Evolutionary conservation across 805 yeast species (phyloP), one percentile per base, ranked within the genome.

Genomic region (Metschnikowia similis): DNA sequence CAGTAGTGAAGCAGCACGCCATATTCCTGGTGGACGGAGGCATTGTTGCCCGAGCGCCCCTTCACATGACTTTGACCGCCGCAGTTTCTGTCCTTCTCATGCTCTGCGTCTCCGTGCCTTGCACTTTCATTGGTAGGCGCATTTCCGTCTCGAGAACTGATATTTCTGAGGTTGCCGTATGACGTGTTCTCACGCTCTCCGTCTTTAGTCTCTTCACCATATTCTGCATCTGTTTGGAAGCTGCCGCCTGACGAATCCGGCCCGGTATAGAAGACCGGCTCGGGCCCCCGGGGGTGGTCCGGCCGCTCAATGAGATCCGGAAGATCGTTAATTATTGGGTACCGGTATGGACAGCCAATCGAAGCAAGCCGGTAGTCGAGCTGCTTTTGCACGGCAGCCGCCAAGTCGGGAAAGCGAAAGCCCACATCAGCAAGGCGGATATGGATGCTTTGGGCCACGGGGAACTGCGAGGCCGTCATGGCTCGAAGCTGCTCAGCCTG

Each of bases 401-500:
- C 78, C 16, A 89, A 60, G 62, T 89, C 96, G 0, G 92, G 91
- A 56, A 84, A 83, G 14, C 67, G 64, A 54, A 82, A 74, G 1
- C 78, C 79, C 9, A 74, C 54, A 51, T 71, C 70, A 7, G 69
- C 69, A 50, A 63, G 63, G 38, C 54, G 56, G 21, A 71, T 48
- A 38, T 57, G 47, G 8, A 71, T 53, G 4, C 62, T 64, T 26
- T 69, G 59, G 8, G 54, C 47, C 10, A 63, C 55, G 2, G 52
- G 29, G 32, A 55, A 48, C 35, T 45, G 45, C 27, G 45, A 41
- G 5, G 39, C 49, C 36, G 52, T 56, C n/a, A 48, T 38, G 13
- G 41, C 47, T 10, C 56, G 56, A 27, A 55, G 55, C 10, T 7
- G 16, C 31, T 17, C 34, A 4, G 51, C 56, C 41, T 47, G 47